A percentile compares a stretch with the other conserved stretches of the same genome.
These are phyloP conservation scores for Saururus chinensis DNA, from an alignment of 164 flowering plant genomes.

Conservation along the genomic window DNA sequence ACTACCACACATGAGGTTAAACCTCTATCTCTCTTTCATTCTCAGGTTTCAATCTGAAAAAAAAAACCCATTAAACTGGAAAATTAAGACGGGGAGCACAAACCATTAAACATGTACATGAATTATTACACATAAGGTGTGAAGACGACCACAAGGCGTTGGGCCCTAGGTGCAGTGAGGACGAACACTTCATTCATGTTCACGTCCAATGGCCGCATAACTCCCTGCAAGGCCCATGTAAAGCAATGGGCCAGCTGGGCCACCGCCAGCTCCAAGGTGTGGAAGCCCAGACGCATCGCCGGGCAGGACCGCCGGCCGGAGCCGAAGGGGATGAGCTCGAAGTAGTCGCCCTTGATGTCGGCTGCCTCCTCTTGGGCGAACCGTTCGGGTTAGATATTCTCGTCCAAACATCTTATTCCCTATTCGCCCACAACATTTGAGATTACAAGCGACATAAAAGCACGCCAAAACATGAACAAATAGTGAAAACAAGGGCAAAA, in stretches of 20 bases:
- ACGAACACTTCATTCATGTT: conserved; percentile 73
- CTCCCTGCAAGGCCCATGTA: conserved; percentile 68
- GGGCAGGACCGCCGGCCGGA: conserved; percentile 87
- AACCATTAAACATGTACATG: too few relatives aligned
- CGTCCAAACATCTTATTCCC: conserved; percentile 20
- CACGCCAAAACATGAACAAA: not conserved
- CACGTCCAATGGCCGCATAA: conserved; percentile 63
- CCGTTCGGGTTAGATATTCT: conserved; percentile 39
- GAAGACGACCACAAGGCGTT: conserved; percentile 57
- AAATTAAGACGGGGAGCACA: too few relatives aligned
- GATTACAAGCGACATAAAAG: not conserved
- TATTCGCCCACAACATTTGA: conserved; percentile 3
- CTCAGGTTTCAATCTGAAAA: too few relatives aligned
- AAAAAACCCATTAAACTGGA: too few relatives aligned
- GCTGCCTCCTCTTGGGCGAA: too few relatives aligned
- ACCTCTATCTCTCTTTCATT: too few relatives aligned
- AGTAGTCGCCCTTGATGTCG: too few relatives aligned
- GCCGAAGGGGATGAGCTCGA: too few relatives aligned
- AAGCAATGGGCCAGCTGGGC: conserved; percentile 62
- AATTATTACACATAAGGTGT: too few relatives aligned
- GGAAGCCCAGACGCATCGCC: conserved; percentile 74
- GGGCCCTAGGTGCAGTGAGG: conserved; percentile 62
- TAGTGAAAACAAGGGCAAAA: too few relatives aligned
- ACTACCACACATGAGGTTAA: too few relatives aligned
- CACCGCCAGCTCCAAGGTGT: conserved; percentile 51